phyloP scores from a whole-genome alignment of 176 grass and related monocot species.

The Leersia perrieri region DNA sequence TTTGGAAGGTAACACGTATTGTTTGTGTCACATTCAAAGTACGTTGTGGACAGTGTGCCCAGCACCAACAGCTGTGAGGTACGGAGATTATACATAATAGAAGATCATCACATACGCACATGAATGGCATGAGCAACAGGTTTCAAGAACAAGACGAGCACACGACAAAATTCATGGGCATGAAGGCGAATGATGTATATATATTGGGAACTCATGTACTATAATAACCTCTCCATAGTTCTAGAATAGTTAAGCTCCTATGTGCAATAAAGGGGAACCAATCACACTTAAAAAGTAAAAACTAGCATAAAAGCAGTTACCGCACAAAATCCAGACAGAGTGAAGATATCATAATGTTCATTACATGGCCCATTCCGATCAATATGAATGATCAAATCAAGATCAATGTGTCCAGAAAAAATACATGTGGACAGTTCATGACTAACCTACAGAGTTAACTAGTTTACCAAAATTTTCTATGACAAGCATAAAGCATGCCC shows the following conservation, averaged over 20 bases:
- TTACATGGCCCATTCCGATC: not conserved
- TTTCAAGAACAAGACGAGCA: not conserved
- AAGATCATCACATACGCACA: not conserved
- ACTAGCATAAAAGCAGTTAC: not conserved
- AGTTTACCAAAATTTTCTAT: slow-evolving; percentile 40
- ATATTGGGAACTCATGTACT: not conserved
- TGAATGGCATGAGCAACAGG: not conserved
- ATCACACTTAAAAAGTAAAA: not conserved
- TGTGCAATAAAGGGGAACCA: not conserved
- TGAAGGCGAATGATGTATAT: not conserved
- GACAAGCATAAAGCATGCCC: slow-evolving; percentile 35
- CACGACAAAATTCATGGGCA: not conserved
- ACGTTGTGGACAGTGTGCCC: not conserved
- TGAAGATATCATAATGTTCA: not conserved
- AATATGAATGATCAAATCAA: slow-evolving; percentile 20
- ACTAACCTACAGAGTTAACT: slow-evolving; percentile 32
- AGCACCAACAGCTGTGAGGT: not conserved
- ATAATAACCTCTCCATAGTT: not conserved
- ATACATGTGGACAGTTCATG: slow-evolving; percentile 33
- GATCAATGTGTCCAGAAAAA: slow-evolving; percentile 3
- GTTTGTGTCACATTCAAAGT: slow-evolving; percentile 9
- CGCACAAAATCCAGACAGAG: not conserved
- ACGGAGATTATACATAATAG: not conserved
- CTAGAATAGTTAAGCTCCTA: not conserved
- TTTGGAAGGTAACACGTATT: not conserved